phyloP scores from a whole-genome alignment of 371 early-diverging fungal genomes.

The Dichotomocladium elegans region DNA sequence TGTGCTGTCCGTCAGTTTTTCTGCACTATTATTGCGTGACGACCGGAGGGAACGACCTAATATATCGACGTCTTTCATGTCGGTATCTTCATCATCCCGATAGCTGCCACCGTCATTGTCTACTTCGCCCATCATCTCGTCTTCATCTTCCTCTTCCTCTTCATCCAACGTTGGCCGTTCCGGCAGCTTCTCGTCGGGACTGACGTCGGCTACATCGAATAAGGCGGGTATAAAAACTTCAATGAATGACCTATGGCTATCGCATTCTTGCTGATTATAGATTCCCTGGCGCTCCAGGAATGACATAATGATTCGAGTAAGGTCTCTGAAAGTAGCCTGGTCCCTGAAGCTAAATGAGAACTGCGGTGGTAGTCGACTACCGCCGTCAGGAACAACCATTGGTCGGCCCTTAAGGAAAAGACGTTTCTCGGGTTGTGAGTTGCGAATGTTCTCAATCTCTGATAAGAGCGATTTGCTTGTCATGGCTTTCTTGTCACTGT shows the following conservation, averaged over 20 bases:
- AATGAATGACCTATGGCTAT: conserved; percentile 71
- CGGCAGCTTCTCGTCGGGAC: conserved; percentile 18
- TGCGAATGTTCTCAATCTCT: conserved; percentile 75
- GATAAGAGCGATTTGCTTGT: conserved; percentile 68
- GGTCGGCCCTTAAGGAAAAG: conserved; percentile 2
- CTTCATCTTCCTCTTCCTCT: conserved; percentile 6
- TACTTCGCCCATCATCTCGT: conserved; percentile 12
- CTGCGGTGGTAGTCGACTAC: conserved; percentile 33
- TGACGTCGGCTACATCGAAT: conserved; percentile 55
- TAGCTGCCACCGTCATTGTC: conserved; percentile 5
- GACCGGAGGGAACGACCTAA: no score
- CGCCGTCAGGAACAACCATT: conserved; percentile 7
- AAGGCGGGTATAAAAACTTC: conserved; percentile 70
- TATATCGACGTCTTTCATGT: no score
- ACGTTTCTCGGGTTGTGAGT: conserved; percentile 12
- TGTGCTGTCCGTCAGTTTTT: no score
- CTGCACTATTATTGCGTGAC: no score
- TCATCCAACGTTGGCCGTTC: conserved; percentile 6
- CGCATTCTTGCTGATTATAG: conserved; percentile 57
- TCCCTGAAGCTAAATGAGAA: conserved; percentile 66
- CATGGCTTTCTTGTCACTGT: conserved; percentile 78
- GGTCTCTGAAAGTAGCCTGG: conserved; percentile 61
- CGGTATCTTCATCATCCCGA: not conserved
- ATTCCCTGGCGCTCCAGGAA: conserved; percentile 51
- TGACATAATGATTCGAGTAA: conserved; percentile 56